Evolutionary conservation across 2,329 filamentous ascomycete species (phyloP).

Genomic region (Arthrobotrys sphaeroides): DNA sequence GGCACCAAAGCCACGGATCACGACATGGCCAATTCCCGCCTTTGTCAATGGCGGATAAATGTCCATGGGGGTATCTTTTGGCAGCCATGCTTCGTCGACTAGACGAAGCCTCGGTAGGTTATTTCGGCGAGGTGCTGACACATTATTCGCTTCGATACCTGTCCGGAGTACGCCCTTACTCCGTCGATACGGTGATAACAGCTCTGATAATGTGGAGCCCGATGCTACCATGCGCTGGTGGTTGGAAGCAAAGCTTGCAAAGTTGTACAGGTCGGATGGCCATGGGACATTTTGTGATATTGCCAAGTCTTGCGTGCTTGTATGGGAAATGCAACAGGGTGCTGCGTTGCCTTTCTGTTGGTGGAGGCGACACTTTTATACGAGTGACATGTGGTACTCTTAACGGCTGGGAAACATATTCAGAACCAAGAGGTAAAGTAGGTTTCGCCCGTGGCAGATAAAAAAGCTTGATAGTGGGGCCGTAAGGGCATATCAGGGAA

Average conservation of each 20-base stretch:
- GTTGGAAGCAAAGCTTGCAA: background rate
- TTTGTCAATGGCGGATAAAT: constrained; percentile 3
- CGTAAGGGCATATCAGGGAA: constrained; percentile 21
- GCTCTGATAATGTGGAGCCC: constrained; percentile 8
- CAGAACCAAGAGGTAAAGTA: constrained; percentile 9
- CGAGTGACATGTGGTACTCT: background rate
- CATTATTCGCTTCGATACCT: background rate
- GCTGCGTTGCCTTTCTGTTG: constrained; percentile 17
- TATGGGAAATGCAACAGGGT: constrained; percentile 23
- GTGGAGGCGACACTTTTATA: constrained; percentile 1
- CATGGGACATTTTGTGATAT: constrained; percentile 50
- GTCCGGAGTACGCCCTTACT: background rate
- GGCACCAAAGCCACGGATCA: constrained; percentile 31
- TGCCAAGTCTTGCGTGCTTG: constrained; percentile 51
- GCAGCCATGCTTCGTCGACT: constrained; percentile 17
- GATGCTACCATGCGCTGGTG: constrained; percentile 8
- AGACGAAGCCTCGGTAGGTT: constrained; percentile 36
- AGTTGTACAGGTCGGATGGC: background rate
- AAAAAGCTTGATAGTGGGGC: constrained; percentile 10
- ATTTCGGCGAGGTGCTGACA: constrained; percentile 31
- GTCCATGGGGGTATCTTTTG: constrained; percentile 11
- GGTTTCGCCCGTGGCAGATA: constrained; percentile 19
- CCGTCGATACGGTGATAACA: background rate
- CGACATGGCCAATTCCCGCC: constrained; percentile 24
- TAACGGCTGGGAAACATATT: constrained; percentile 15